Evolutionary conservation across 768 basidiomycete species (phyloP).

Genomic region (Hysterangium stoloniferum): DNA sequence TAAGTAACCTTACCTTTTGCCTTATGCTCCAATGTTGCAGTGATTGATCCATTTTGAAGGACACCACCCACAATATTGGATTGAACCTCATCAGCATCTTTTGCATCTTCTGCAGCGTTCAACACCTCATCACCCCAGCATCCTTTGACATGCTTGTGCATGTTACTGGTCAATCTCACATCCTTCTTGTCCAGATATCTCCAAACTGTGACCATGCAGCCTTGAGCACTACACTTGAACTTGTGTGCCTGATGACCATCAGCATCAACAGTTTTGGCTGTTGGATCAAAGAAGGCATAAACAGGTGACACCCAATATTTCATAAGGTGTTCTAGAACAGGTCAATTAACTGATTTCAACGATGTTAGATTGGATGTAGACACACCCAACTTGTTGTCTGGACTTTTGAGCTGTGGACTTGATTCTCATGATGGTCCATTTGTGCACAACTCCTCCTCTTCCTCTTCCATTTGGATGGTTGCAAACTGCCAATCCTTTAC

Average conservation of each 20-base stretch:
- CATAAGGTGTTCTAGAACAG: slow-evolving; percentile 14
- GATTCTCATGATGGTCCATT: not conserved
- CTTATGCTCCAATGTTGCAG: slow-evolving; percentile 20
- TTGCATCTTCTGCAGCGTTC: slow-evolving; percentile 11
- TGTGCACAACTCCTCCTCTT: not conserved
- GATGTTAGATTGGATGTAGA: not conserved
- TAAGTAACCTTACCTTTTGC: slow-evolving; percentile 26
- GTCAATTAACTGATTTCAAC: not conserved
- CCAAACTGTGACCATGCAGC: slow-evolving; percentile 5
- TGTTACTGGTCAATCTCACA: slow-evolving; percentile 24
- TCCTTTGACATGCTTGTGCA: slow-evolving; percentile 19
- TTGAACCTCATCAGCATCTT: not conserved
- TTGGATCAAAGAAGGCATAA: slow-evolving; percentile 29
- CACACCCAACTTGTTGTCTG: not conserved
- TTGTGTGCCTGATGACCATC: slow-evolving; percentile 19
- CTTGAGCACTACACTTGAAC: slow-evolving; percentile 23
- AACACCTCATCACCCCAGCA: slow-evolving; percentile 29
- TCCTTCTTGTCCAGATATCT: slow-evolving; percentile 23
- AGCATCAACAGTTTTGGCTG: slow-evolving; percentile 16
- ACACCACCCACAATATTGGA: not conserved
- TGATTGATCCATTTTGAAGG: slow-evolving; percentile 18
- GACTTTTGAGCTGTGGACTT: not conserved
- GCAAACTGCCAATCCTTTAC: not conserved
- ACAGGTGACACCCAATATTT: slow-evolving; percentile 28
- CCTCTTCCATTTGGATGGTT: not conserved